Evolutionary conservation across 345 rosid species (phyloP).

Genomic region (Pistacia integerrima): DNA sequence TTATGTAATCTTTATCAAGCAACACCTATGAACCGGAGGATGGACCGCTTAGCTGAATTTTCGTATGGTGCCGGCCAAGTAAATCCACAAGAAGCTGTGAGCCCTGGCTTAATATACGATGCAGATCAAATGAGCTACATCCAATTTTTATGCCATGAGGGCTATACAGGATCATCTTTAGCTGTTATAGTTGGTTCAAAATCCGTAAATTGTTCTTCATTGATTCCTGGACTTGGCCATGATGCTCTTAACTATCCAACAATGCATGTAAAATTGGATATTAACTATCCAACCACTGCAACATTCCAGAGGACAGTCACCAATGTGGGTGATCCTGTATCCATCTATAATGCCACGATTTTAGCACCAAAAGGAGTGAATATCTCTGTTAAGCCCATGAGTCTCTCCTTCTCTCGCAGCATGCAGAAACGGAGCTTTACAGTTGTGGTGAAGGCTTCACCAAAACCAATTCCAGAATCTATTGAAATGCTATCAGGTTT

Average conservation of each 20-base stretch:
- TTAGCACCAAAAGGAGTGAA: constrained; percentile 65
- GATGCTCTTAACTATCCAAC: constrained; percentile 90
- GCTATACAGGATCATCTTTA: constrained; percentile 59
- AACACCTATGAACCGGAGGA: constrained; percentile 60
- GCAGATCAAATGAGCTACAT: constrained; percentile 69
- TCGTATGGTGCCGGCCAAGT: constrained; percentile 87
- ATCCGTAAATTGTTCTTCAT: constrained; percentile 65
- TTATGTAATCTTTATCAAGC: background rate
- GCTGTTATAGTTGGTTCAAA: constrained; percentile 51
- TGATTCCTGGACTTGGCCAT: constrained; percentile 66
- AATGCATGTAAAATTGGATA: constrained; percentile 29
- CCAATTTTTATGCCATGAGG: constrained; percentile 83
- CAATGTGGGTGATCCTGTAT: constrained; percentile 61
- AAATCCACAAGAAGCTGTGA: constrained; percentile 57
- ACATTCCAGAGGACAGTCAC: constrained; percentile 71
- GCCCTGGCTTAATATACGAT: constrained; percentile 82
- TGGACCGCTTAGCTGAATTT: constrained; percentile 64
- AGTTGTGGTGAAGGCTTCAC: constrained; percentile 62
- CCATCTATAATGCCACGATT: constrained; percentile 59
- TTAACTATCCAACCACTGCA: constrained; percentile 27
- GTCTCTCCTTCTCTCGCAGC: constrained; percentile 48
- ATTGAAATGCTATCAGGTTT: constrained; percentile 57
- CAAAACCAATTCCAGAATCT: constrained; percentile 32
- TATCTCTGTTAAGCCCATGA: constrained; percentile 57
- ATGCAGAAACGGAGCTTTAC: constrained; percentile 64